A percentile compares a stretch with the other conserved stretches of the same genome.
phyloP scores from a whole-genome alignment of 202 grass and related monocot species.

The Panicum virgatum region DNA sequence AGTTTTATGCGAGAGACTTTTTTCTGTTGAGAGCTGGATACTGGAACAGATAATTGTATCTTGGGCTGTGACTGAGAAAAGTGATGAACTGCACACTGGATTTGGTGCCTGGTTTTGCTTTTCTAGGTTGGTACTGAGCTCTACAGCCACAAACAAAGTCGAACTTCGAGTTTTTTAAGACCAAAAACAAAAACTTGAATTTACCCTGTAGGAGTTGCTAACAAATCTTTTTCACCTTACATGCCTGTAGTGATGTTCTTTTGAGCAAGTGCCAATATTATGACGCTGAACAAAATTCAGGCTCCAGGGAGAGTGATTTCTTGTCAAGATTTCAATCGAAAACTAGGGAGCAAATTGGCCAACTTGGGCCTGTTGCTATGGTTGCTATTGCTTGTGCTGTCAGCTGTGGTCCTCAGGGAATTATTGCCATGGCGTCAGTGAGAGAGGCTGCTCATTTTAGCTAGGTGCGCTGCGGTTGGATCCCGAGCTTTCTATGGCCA shows the following conservation, averaged over 20 bases:
- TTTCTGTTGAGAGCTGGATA: not conserved
- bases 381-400: not conserved
- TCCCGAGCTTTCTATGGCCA: not conserved
- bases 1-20: not conserved
- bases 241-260: slow-evolving; percentile 5
- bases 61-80: slow-evolving; percentile 20
- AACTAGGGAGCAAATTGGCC: slow-evolving; percentile 27
- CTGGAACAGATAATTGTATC: slow-evolving; percentile 21
- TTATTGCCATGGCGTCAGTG: slow-evolving; percentile 22
- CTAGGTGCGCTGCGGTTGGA: slow-evolving; percentile 8
- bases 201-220: not conserved
- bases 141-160: not conserved
- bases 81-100: slow-evolving; percentile 39
- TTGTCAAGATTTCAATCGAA: not conserved
- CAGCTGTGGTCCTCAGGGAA: slow-evolving; percentile 22
- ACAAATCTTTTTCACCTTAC: slow-evolving; percentile 31
- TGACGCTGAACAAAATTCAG: not conserved
- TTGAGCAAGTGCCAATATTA: slow-evolving; percentile 1
- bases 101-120: slow-evolving; percentile 56
- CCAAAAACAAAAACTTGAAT: not conserved
- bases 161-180: not conserved
- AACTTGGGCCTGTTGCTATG: slow-evolving; percentile 30
- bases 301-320: not conserved
- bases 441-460: not conserved
- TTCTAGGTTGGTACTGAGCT: slow-evolving; percentile 8